phyloP scores from a whole-genome alignment of 2,329 filamentous ascomycete genomes.

The Xylaria sp. region DNA sequence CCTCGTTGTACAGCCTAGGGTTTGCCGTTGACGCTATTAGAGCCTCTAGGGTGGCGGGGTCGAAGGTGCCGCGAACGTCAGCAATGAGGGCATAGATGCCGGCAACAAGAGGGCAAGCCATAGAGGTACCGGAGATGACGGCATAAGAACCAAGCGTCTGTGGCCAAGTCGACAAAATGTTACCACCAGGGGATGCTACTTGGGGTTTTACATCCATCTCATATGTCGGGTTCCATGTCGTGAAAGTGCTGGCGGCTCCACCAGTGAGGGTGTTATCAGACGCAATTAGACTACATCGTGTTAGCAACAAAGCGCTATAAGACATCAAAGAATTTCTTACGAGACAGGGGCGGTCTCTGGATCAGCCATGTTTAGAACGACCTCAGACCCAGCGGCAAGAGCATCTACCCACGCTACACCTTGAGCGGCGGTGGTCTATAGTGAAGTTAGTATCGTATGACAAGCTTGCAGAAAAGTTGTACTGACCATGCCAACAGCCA shows the following conservation, averaged over 20 bases:
- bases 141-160: conserved; percentile 59
- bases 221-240: conserved; percentile 71
- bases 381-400: conserved; percentile 57
- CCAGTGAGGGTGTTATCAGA: conserved; percentile 58
- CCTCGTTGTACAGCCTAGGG: conserved; percentile 38
- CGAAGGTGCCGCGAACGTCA: conserved; percentile 62
- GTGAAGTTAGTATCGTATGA: conserved; percentile 36
- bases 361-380: conserved; percentile 59
- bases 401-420: conserved; percentile 59
- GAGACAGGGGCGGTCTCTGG: conserved; percentile 51
- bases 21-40: conserved; percentile 41
- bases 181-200: conserved; percentile 66
- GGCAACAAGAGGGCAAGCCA: conserved; percentile 68
- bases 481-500: conserved; percentile 46
- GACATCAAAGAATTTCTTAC: conserved; percentile 36
- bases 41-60: conserved; percentile 62
- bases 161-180: conserved; percentile 69
- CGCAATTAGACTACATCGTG: conserved; percentile 50
- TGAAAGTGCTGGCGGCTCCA: conserved; percentile 64
- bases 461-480: neutral
- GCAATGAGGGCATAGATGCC: conserved; percentile 66
- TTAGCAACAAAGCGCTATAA: conserved; percentile 30
- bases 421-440: conserved; percentile 51
- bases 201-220: conserved; percentile 68
- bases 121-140: conserved; percentile 68